Evolutionary conservation across 805 yeast species (phyloP).

Genomic region (Candida nemodendra): DNA sequence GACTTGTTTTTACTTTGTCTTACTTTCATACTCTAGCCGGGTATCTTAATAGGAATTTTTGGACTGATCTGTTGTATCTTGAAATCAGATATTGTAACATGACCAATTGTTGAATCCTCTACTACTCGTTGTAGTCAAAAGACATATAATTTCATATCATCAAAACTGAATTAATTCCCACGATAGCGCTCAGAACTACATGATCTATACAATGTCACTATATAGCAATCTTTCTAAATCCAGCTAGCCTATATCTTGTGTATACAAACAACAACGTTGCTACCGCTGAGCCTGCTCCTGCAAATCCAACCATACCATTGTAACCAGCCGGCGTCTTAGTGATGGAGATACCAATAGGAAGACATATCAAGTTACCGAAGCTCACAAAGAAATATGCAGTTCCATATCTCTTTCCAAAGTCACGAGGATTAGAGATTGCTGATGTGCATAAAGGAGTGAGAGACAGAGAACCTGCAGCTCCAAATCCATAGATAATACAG

Average conservation of each 20-base stretch:
- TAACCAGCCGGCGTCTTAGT: conserved; percentile 31
- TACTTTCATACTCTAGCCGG: too few relatives aligned
- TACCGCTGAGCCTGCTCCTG: conserved; percentile 30
- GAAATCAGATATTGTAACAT: too few relatives aligned
- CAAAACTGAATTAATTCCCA: too few relatives aligned
- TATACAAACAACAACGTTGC: conserved; percentile 21
- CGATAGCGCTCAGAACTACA: too few relatives aligned
- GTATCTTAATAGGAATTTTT: too few relatives aligned
- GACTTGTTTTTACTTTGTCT: too few relatives aligned
- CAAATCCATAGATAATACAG: conserved; percentile 55
- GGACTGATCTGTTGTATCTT: too few relatives aligned
- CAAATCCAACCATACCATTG: conserved; percentile 32
- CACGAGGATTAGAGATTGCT: conserved; percentile 57
- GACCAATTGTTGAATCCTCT: too few relatives aligned
- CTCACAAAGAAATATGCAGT: conserved; percentile 54
- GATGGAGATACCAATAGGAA: conserved; percentile 43
- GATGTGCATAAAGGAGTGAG: conserved; percentile 71
- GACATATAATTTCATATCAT: too few relatives aligned
- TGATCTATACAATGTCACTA: background rate
- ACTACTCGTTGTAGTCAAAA: too few relatives aligned
- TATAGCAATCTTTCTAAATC: conserved; percentile 12
- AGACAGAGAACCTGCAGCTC: conserved; percentile 60
- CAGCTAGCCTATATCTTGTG: conserved; percentile 26
- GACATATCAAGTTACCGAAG: conserved; percentile 44
- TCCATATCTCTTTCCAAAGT: conserved; percentile 72